These are phyloP conservation scores for Zasmidium citrigriseum DNA, from an alignment of 2,329 filamentous ascomycete genomes.

Conservation along the genomic window DNA sequence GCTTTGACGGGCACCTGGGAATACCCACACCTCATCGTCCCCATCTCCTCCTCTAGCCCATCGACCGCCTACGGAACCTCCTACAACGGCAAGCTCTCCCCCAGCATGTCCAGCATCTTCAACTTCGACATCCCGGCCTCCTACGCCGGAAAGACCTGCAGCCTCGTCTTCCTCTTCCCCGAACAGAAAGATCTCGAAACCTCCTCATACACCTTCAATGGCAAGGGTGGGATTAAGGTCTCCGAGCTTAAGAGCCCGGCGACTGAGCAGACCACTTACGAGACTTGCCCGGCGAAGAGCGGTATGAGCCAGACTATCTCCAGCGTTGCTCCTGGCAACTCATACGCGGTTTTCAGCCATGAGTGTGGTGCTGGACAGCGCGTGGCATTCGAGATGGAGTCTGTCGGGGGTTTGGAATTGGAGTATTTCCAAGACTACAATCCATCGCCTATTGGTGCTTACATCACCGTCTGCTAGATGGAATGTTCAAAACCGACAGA, in stretches of 20 bases:
- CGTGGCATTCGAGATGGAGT: conserved; percentile 12
- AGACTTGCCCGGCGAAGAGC: conserved; percentile 33
- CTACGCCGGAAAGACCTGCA: conserved; percentile 61
- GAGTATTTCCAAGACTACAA: conserved; percentile 22
- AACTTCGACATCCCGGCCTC: conserved; percentile 65
- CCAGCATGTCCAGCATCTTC: conserved; percentile 60
- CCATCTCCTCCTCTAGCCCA: conserved; percentile 58
- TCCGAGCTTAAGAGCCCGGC: conserved; percentile 48
- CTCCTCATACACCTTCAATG: conserved; percentile 54
- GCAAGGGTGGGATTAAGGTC: conserved; percentile 22
- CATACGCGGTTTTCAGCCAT: conserved; percentile 15
- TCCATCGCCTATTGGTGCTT: conserved; percentile 26
- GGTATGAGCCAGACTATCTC: conserved; percentile 3
- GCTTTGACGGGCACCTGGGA: conserved; percentile 37
- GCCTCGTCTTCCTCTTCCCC: conserved; percentile 67
- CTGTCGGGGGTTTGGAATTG: conserved; percentile 14
- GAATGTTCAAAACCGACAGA: background rate
- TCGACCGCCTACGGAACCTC: conserved; percentile 55
- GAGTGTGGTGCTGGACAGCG: conserved; percentile 17
- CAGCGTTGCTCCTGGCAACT: conserved; percentile 13
- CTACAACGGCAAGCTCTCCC: conserved; percentile 58
- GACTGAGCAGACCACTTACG: conserved; percentile 53
- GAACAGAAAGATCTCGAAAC: conserved; percentile 58
- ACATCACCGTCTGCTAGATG: conserved; percentile 29
- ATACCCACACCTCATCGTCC: conserved; percentile 65